Evolutionary conservation across 2,329 filamentous ascomycete genomes (phyloP).

Genomic region (Lecanicillium sp.): DNA sequence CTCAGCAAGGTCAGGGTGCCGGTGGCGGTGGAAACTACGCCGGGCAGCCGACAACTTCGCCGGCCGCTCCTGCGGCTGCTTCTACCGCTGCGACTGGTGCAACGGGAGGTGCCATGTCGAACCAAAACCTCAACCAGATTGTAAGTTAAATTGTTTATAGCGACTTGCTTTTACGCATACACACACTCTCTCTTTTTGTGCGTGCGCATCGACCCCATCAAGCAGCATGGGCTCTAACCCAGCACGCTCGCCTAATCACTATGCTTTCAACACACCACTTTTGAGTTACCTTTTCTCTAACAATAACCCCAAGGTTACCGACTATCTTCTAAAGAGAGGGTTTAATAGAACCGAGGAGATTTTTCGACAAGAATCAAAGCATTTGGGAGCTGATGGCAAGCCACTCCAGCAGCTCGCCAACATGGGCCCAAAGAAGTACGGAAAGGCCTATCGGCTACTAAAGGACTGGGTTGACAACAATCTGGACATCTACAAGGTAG

Average conservation of each 20-base stretch:
- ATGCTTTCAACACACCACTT: not conserved
- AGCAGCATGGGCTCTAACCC: no score
- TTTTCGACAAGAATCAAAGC: constrained; percentile 81
- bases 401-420: constrained; percentile 65
- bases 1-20: constrained; percentile 20
- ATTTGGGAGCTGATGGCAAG: constrained; percentile 72
- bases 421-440: constrained; percentile 66
- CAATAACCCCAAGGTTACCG: constrained; percentile 54
- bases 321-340: constrained; percentile 92
- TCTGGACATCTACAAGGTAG: constrained; percentile 85
- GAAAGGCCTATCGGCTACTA: constrained; percentile 64
- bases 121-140: constrained; percentile 92
- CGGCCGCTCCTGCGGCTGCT: constrained; percentile 15
- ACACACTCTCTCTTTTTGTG: no score
- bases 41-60: constrained; percentile 24
- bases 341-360: constrained; percentile 90
- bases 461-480: constrained; percentile 84
- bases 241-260: not conserved
- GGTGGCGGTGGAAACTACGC: constrained; percentile 22
- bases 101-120: constrained; percentile 49
- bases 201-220: no score
- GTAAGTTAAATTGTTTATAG: constrained; percentile 49
- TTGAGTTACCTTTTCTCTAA: constrained; percentile 11
- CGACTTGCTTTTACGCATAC: not conserved
- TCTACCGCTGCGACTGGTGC: constrained; percentile 20